Conservation (phyloP, 2,329 filamentous ascomycete genomes). For the Paramyrothecium sp. region DNA sequence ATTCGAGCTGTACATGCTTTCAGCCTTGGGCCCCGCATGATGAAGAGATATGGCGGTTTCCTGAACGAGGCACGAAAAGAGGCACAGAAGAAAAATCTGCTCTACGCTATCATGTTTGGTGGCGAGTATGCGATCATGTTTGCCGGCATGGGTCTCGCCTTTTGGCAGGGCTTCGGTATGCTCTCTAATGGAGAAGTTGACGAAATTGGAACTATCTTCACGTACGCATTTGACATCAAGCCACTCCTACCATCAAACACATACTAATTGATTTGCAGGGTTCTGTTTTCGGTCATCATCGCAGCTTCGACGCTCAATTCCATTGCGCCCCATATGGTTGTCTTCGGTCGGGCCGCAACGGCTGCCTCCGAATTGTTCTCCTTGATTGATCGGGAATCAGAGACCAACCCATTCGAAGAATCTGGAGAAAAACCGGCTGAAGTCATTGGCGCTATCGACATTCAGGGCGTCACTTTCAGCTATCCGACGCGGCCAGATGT, state of each 20-base stretch:
- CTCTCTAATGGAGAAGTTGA: constrained; percentile 20
- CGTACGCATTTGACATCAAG: no score
- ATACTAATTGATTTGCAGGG: constrained; percentile 21
- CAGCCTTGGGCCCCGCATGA: constrained; percentile 28
- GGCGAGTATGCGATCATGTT: constrained; percentile 33
- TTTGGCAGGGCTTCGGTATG: constrained; percentile 39
- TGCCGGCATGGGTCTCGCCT: constrained; percentile 33
- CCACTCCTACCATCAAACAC: no score
- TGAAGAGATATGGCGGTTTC: constrained; percentile 30
- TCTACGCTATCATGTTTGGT: constrained; percentile 18
- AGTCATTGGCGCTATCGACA: constrained; percentile 17
- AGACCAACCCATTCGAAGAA: constrained; percentile 18
- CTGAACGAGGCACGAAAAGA: constrained; percentile 14
- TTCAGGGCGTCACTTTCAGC: constrained; percentile 28
- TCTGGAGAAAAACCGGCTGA: constrained; percentile 9
- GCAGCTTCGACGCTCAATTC: constrained; percentile 15
- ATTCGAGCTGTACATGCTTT: constrained; percentile 38
- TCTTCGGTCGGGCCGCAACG: constrained; percentile 15
- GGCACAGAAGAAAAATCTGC: not conserved
- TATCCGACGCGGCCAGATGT: constrained; percentile 34
- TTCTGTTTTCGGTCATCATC: constrained; percentile 22
- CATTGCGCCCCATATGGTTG: constrained; percentile 15
- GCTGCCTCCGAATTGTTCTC: constrained; percentile 18
- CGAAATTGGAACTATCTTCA: constrained; percentile 11
- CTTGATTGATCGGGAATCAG: constrained; percentile 20